These are phyloP conservation scores for Epichloe coenophiala DNA, from an alignment of 2,329 filamentous ascomycete species.

Conservation along the genomic window DNA sequence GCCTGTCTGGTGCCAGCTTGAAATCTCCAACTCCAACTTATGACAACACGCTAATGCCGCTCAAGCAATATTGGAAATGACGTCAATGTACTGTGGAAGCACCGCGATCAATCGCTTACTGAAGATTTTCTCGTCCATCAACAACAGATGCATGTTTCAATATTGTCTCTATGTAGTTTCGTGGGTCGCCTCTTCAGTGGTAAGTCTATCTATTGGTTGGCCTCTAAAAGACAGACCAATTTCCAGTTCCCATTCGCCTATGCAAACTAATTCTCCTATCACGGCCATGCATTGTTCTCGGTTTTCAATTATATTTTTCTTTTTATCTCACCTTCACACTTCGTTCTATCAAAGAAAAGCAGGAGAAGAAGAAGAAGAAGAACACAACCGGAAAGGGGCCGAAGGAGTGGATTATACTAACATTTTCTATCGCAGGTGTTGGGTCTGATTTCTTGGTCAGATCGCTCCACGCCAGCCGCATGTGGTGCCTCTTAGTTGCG, in stretches of 20 bases:
- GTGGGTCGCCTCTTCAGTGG: conserved; percentile 65
- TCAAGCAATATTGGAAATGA: conserved; percentile 86
- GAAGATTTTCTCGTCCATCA: conserved; percentile 64
- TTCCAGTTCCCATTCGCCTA: background rate
- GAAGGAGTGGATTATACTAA: background rate
- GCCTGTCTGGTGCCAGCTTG: conserved; percentile 17
- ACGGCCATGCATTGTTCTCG: background rate
- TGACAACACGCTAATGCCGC: background rate
- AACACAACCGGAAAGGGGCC: no score
- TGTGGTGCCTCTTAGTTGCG: conserved; percentile 80
- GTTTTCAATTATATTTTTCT: no score
- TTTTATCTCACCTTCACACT: background rate
- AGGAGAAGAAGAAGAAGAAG: background rate
- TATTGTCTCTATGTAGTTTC: conserved; percentile 83
- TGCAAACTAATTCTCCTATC: background rate
- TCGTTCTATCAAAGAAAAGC: background rate
- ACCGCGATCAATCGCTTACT: conserved; percentile 61
- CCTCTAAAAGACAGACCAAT: background rate
- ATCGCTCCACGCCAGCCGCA: conserved; percentile 62
- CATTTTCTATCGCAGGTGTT: conserved; percentile 41
- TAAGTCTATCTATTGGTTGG: conserved; percentile 23
- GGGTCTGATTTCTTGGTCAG: conserved; percentile 87
- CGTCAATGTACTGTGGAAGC: conserved; percentile 74
- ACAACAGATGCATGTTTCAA: conserved; percentile 86
- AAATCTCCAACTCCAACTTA: background rate